These are phyloP conservation scores for Cytospora mali DNA, from an alignment of 2,329 filamentous ascomycete genomes.

Conservation along the genomic window DNA sequence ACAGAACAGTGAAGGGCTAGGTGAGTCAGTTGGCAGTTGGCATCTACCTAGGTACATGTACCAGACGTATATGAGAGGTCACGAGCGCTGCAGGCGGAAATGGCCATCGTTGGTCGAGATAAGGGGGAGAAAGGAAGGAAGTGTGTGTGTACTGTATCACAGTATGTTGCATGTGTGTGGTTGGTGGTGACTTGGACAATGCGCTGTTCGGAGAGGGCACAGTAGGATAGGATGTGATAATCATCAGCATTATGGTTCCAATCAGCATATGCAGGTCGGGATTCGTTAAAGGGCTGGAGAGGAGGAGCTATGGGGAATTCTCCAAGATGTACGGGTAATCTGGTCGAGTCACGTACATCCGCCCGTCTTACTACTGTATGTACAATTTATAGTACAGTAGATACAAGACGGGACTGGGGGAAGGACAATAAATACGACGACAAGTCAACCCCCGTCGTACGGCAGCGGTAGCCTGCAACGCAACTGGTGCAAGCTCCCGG, in stretches of 20 bases:
- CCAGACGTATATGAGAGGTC: not conserved
- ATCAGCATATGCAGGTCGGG: conserved; percentile 9
- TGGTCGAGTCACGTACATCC: not conserved
- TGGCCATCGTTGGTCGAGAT: not conserved
- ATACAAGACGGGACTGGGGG: too few species aligned
- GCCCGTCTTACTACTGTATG: not conserved
- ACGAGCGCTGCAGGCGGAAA: not conserved
- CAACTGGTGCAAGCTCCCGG: too few species aligned
- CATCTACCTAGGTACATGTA: not conserved
- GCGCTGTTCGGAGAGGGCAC: not conserved
- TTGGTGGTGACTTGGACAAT: not conserved
- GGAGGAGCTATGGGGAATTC: not conserved
- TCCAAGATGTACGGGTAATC: not conserved
- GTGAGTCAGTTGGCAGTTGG: not conserved
- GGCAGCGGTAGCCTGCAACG: too few species aligned
- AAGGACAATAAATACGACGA: not conserved
- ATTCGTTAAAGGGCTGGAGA: not conserved
- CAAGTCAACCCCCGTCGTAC: conserved; percentile 2
- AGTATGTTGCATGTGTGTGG: not conserved
- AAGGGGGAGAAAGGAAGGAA: not conserved
- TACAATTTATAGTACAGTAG: too few species aligned
- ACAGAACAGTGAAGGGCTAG: not conserved
- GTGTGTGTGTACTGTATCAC: not conserved
- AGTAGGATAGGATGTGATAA: too few species aligned
- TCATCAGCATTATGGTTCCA: too few species aligned